Base-by-base conservation (phyloP, 148 eudicot genomes). In the Rhododendron simsii region DNA sequence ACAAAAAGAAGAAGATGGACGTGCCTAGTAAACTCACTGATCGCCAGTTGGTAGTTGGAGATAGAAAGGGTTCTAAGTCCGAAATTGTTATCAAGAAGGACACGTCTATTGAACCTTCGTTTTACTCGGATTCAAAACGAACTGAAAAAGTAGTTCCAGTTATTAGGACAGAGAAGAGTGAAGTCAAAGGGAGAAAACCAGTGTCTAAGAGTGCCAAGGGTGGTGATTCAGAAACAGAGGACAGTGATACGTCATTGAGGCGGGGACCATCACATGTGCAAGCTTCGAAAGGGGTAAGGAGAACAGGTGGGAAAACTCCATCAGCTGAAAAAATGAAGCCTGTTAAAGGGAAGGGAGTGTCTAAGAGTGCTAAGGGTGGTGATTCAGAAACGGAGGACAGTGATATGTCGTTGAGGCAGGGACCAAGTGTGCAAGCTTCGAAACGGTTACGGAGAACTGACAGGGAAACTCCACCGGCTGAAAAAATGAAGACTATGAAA, bases 1-100 rank as follows among this genome's bases (percentile, higher is more conserved):
- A 91, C 86, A 88, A 94, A 87, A 91, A 94, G 89, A 92, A 91
- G 84, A 93, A 91, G 81, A 67, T 85, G 41, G 88, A 77, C 65
- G 87, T 84, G 65, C 88, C 89, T 44, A 67, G 61, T 50, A 88
- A 87, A 86, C 79, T 87, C 53, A 75, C 83, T 79, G 90, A 88
- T 55, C 85, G 30, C 30, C 53, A 79, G 26, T 75, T 41, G 84
- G 90, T 88, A 50, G 77, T 83, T 82, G 91, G 88, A 85, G 92
- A 88, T 69, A 86, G 87, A 83, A 87, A 83, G 84, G 91, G 53
- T 78, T 81, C 92, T 45, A 89, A 88, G 84, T 87, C 92, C 3
- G 90, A 86, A 83, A 90, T 89, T 76, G 82, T 86, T 37, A 63
- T 88, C 84, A 89, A 90, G 86, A 92, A 92, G 26, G 48, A 13